Conservation (phyloP, 192 early-diverging fungal species). For the Pilaira anomala region DNA sequence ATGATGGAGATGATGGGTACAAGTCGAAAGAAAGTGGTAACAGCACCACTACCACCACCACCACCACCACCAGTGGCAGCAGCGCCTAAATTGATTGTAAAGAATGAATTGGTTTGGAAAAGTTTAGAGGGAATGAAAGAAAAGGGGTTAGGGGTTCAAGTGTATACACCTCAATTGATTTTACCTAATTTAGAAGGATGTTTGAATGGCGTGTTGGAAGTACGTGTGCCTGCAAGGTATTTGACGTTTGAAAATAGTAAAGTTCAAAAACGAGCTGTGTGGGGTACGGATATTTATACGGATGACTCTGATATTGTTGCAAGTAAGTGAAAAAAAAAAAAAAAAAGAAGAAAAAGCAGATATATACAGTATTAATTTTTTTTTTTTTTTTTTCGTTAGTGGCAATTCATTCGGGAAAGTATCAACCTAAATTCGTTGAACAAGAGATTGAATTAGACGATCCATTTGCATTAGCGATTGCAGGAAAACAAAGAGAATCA, state of each 20-base stretch:
- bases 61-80: not conserved
- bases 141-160: slow-evolving; percentile 28
- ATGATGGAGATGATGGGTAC: slow-evolving; percentile 5
- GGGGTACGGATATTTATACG: slow-evolving; percentile 84
- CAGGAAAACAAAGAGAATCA: slow-evolving; percentile 22
- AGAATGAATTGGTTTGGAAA: slow-evolving; percentile 31
- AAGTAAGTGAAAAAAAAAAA: slow-evolving; percentile 42
- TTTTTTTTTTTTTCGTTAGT: slow-evolving; percentile 7
- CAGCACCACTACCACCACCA: not conserved
- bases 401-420: slow-evolving; percentile 58
- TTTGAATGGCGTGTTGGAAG: slow-evolving; percentile 58
- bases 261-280: slow-evolving; percentile 61
- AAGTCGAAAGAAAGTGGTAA: not conserved
- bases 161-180: slow-evolving; percentile 44
- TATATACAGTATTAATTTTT: not conserved
- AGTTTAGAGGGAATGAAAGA: slow-evolving; percentile 26
- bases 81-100: slow-evolving; percentile 26
- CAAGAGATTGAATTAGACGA: slow-evolving; percentile 19
- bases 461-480: slow-evolving; percentile 32
- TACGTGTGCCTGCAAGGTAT: slow-evolving; percentile 62
- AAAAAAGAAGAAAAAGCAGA: too few relatives aligned
- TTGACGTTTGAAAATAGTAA: slow-evolving; percentile 63
- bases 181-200: slow-evolving; percentile 45
- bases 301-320: slow-evolving; percentile 85
- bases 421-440: slow-evolving; percentile 42